Evolutionary conservation across 163 green algal species (phyloP).

Genomic region (Scenedesmus sp.): DNA sequence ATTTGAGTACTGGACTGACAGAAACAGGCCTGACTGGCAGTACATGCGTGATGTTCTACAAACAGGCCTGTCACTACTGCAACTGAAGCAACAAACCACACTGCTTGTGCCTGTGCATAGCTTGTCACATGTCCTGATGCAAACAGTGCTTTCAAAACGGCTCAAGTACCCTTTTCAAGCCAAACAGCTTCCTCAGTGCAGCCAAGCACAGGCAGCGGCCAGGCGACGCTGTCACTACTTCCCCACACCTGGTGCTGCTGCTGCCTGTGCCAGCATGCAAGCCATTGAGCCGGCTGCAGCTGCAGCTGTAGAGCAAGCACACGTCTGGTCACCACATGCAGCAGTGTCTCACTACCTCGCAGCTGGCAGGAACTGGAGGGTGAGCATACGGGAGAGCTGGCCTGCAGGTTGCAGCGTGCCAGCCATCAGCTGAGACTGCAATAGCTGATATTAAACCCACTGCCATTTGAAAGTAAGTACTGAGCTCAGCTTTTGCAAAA

Average conservation of each 20-base stretch:
- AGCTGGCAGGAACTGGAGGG: slow-evolving; percentile 40
- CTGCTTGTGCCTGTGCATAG: neutral
- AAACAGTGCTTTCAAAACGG: neutral
- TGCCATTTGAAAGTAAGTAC: neutral
- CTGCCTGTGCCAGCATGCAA: neutral
- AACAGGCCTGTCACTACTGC: neutral
- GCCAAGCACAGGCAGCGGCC: neutral
- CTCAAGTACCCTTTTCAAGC: neutral
- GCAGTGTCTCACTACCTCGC: neutral
- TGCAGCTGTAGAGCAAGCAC: neutral
- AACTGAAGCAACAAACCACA: neutral
- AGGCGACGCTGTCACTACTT: neutral
- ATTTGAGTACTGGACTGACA: too few species aligned
- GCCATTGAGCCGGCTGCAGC: neutral
- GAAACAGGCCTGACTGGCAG: too few species aligned
- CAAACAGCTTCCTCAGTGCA: neutral
- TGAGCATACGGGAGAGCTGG: neutral
- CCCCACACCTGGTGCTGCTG: neutral
- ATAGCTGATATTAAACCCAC: neutral
- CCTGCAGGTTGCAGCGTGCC: neutral
- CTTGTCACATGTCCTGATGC: neutral
- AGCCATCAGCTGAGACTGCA: neutral
- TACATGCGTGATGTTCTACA: too few species aligned
- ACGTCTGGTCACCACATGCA: slow-evolving; percentile 19
- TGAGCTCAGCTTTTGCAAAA: neutral